Evolutionary conservation across 345 rosid genomes (phyloP).

Genomic region (Gynandropsis gynandra): DNA sequence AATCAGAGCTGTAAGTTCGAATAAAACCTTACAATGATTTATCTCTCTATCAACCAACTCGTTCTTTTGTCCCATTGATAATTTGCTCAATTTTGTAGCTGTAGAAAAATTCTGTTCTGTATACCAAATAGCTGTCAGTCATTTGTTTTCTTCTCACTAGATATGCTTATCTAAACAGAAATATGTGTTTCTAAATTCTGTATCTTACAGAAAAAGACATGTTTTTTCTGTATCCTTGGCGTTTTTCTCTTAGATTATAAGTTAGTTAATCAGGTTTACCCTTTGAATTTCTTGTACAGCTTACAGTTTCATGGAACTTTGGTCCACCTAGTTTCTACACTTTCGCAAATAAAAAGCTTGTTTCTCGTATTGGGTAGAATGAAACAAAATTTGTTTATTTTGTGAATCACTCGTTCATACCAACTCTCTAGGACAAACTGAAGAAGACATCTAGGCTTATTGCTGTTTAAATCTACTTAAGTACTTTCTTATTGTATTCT

Average conservation of each 20-base stretch:
- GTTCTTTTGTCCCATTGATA: background rate
- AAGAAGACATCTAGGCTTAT: constrained; percentile 5
- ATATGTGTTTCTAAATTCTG: background rate
- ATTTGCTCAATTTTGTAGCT: background rate
- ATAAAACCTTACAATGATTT: background rate
- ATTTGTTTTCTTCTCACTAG: no score
- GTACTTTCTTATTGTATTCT: background rate
- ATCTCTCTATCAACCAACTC: background rate
- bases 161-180: no score
- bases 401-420: no score
- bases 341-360: background rate
- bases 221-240: constrained; percentile 5
- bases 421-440: background rate
- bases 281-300: background rate
- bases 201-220: background rate
- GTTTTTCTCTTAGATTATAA: constrained; percentile 7
- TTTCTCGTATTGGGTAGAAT: background rate
- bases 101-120: background rate
- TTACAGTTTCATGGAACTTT: background rate
- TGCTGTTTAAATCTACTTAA: background rate
- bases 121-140: no score
- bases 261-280: constrained; percentile 8
- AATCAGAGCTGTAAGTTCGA: constrained; percentile 70
- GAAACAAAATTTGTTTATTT: background rate
- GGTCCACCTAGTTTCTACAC: background rate